Percentiles rank a stretch among this genome's conserved stretches.
Conservation (phyloP, 257 asterid species). For the Penstemon davidsonii region DNA sequence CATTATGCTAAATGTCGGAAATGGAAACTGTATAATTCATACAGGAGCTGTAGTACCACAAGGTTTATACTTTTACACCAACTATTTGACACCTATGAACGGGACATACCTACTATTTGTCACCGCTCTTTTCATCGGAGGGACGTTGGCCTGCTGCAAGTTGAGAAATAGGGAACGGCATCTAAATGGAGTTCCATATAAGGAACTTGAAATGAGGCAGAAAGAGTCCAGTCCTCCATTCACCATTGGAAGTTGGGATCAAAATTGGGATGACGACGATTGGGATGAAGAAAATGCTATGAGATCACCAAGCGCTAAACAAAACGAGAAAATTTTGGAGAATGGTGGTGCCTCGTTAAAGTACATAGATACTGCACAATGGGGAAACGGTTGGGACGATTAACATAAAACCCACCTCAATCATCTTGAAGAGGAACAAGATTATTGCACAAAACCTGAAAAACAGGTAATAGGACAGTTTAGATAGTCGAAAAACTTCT, state of each 20-base stretch:
- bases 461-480: too few relatives aligned
- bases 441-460: too few relatives aligned
- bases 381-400: constrained; percentile 34
- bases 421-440: neutral
- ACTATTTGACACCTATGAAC: constrained; percentile 38
- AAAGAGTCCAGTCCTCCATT: constrained; percentile 30
- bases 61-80: constrained; percentile 26
- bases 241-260: constrained; percentile 47
- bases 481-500: too few relatives aligned
- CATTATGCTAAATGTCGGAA: constrained; percentile 32
- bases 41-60: constrained; percentile 32
- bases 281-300: constrained; percentile 60
- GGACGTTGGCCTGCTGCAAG: constrained; percentile 47
- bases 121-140: constrained; percentile 46
- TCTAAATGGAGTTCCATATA: constrained; percentile 51
- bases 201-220: constrained; percentile 63
- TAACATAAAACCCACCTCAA: constrained; percentile 3
- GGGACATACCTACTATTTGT: constrained; percentile 47
- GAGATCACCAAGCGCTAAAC: constrained; percentile 23
- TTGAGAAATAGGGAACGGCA: constrained; percentile 35
- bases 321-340: constrained; percentile 2
- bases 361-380: constrained; percentile 29
- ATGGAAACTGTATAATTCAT: constrained; percentile 41
- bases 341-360: constrained; percentile 33
- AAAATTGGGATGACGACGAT: constrained; percentile 56